Percentiles rank a stretch among this genome's conserved stretches.
Conservation (phyloP, 441 rosid genomes). For the Melastoma candidum region DNA sequence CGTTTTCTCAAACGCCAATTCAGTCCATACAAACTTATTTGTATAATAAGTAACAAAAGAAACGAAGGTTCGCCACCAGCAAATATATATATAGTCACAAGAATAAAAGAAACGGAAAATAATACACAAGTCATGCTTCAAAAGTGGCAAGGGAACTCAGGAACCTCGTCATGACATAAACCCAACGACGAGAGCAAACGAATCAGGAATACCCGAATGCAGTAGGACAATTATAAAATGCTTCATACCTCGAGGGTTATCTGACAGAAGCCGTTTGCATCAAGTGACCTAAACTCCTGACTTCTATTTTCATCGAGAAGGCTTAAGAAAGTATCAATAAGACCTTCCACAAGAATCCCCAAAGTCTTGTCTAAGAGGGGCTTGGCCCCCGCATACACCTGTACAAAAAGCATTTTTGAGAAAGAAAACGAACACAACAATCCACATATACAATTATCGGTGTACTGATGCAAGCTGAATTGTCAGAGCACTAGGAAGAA, state of each 20-base stretch:
- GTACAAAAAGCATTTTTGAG: neutral
- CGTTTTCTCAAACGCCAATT: too few species aligned
- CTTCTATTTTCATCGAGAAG: slow-evolving; percentile 63
- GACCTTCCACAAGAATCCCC: slow-evolving; percentile 91
- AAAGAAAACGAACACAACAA: too few species aligned
- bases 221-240: slow-evolving; percentile 10
- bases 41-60: too few species aligned
- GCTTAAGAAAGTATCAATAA: slow-evolving; percentile 80
- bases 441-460: too few species aligned
- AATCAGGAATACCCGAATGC: slow-evolving; percentile 13
- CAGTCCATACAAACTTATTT: too few species aligned
- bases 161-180: too few species aligned
- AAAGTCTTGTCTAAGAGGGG: slow-evolving; percentile 92
- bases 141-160: too few species aligned
- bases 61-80: too few species aligned
- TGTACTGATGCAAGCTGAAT: too few species aligned
- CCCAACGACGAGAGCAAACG: neutral
- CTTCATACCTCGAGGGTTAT: slow-evolving; percentile 84
- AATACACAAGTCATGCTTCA: too few species aligned
- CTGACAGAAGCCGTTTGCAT: slow-evolving; percentile 95
- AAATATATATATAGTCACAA: too few species aligned
- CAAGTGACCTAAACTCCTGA: slow-evolving; percentile 56
- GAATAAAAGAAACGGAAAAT: too few species aligned
- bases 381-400: slow-evolving; percentile 96
- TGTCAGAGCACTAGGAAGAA: neutral